Percentiles rank a stretch among this genome's conserved stretches.
Conservation (phyloP, 2,329 filamentous ascomycete species). For the Botryotinia convoluta region DNA sequence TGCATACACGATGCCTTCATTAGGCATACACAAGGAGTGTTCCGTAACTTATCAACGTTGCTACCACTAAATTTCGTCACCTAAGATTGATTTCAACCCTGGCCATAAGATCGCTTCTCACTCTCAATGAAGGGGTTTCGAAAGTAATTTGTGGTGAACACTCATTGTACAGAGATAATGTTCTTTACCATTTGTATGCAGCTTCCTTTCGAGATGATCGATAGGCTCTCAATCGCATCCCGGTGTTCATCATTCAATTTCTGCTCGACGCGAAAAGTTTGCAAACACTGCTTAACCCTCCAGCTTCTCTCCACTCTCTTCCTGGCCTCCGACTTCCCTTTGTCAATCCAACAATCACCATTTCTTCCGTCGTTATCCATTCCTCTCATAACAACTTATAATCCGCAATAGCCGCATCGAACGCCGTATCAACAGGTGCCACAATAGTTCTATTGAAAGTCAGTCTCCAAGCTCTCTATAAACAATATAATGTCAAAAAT, state of each 20-base stretch:
- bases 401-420: constrained; percentile 45
- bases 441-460: constrained; percentile 32
- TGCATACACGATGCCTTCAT: background rate
- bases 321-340: background rate
- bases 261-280: background rate
- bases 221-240: background rate
- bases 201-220: background rate
- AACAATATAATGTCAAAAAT: accelerated
- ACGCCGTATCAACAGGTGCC: constrained; percentile 53
- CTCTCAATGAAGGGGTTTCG: background rate
- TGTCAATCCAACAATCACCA: background rate
- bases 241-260: background rate
- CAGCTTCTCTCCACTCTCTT: background rate
- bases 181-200: background rate
- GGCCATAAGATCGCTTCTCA: background rate
- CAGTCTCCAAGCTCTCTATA: background rate
- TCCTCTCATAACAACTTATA: constrained; percentile 12
- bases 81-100: background rate
- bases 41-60: background rate
- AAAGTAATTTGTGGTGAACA: background rate
- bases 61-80: background rate
- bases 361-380: background rate
- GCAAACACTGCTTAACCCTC: background rate
- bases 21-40: accelerated
- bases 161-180: background rate